Evolutionary conservation across 106 monocot genomes (phyloP), one percentile per base, ranked within the genome.

Genomic region (Triglochin maritima): DNA sequence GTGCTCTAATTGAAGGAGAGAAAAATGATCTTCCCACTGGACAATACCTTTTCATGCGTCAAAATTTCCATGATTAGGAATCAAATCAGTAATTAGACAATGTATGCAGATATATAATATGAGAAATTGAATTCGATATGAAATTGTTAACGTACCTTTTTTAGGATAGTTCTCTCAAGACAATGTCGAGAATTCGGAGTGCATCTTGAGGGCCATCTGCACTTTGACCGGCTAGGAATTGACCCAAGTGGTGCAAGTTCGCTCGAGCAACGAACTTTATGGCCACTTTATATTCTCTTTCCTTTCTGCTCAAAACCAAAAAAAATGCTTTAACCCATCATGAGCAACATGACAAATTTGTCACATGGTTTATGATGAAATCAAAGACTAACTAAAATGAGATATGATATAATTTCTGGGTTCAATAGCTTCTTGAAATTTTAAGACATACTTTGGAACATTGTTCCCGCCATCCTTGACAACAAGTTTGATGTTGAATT

Each of bases 401-500:
- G 29, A 29, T 29, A 29, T 1, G 29, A 29, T 29, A 1, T 29
- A 29, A 29, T 29, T 29, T 29, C 29, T 29, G 29, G 29, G 29
- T 29, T 52, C 52, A 52, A 11, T 41, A 13, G 59, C 6, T 55
- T 55, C 55, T 10, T 12, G 3, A 10, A 10, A 55, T 55, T 55
- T 12, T n/a, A 55, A 10, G 59, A 9, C 59, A 17, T 46, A 63
- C 62, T 63, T 63, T 10, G 62, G 46, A 46, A 10, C 46, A 46
- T 9, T 11, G 44, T 10, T 63, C 17, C 57, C 81, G 64, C 86
- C 89, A 10, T 85, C 83, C 50, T 85, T 83, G 6, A 4, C 59
- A 46, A 62, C 49, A 46, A 95, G 77, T 69, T 81, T 85, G 17
- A 95, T 75, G 11, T 45, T 59, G 63, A 94, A 94, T 68, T 87